These are phyloP conservation scores for Phytophthora aleatoria DNA, from an alignment of 352 stramenopile species.

Conservation along the genomic window DNA sequence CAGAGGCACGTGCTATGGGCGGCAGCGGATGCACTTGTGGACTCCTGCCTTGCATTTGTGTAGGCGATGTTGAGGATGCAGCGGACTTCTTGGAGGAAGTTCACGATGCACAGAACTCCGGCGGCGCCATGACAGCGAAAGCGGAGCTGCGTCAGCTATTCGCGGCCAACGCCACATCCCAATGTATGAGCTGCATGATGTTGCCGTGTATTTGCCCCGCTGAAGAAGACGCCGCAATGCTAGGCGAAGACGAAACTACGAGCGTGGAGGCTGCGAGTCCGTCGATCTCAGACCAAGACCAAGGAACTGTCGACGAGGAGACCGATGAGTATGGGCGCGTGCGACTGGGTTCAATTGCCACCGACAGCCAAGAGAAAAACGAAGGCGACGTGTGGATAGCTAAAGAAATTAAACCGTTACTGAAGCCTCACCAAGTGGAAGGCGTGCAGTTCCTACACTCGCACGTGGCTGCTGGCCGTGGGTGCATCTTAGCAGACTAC, in stretches of 20 bases:
- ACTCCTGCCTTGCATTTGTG: conserved; percentile 77
- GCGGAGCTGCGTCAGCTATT: conserved; percentile 61
- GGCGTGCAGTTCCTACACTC: conserved; percentile 75
- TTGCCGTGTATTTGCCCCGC: conserved; percentile 78
- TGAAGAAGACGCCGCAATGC: conserved; percentile 44
- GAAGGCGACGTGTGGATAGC: conserved; percentile 59
- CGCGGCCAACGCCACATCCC: conserved; percentile 53
- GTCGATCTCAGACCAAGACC: conserved; percentile 27
- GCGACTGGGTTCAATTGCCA: conserved; percentile 31
- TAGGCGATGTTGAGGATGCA: conserved; percentile 40
- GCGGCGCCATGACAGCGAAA: conserved; percentile 10
- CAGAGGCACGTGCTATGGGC: conserved; percentile 11
- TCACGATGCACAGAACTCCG: neutral
- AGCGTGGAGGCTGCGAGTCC: conserved; percentile 50
- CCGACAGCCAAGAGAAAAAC: conserved; percentile 1
- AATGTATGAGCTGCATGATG: conserved; percentile 79
- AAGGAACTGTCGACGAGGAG: conserved; percentile 31
- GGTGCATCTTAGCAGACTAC: conserved; percentile 90
- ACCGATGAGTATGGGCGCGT: conserved; percentile 65
- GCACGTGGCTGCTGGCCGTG: conserved; percentile 54
- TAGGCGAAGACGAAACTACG: conserved; percentile 46
- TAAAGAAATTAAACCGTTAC: conserved; percentile 71
- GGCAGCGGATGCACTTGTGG: conserved; percentile 56
- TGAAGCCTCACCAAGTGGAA: conserved; percentile 82
- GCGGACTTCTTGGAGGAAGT: conserved; percentile 24